phyloP scores from a whole-genome alignment of 2,329 filamentous ascomycete genomes.

The Penicillium fuscoglaucum region DNA sequence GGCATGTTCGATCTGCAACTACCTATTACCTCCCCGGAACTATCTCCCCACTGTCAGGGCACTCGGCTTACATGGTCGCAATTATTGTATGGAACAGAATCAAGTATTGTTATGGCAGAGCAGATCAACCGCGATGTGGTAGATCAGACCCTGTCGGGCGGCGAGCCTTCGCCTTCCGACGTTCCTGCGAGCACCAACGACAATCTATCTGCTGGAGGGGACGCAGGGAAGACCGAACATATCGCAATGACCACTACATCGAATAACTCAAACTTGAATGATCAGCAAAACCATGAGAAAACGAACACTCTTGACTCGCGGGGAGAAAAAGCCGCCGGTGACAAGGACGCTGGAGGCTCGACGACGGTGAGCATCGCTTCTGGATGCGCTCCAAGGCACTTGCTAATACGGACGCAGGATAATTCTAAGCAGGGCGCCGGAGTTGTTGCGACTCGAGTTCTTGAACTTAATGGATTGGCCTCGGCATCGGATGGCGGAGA shows the following conservation, averaged over 20 bases:
- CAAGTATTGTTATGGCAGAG: conserved; percentile 70
- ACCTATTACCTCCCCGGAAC: conserved; percentile 14
- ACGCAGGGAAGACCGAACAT: conserved; percentile 45
- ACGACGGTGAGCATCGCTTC: conserved; percentile 33
- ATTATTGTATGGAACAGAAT: conserved; percentile 41
- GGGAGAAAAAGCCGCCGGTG: conserved; percentile 24
- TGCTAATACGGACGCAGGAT: conserved; percentile 30
- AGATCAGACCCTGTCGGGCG: conserved; percentile 68
- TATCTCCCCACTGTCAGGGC: conserved; percentile 23
- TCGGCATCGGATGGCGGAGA: conserved; percentile 41
- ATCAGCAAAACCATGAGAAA: conserved; percentile 27
- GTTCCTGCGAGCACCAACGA: conserved; percentile 62
- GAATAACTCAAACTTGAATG: conserved; percentile 28
- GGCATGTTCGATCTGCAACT: conserved; percentile 22
- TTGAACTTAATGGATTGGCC: conserved; percentile 43
- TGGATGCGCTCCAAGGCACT: conserved; percentile 10
- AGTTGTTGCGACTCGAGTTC: conserved; percentile 37
- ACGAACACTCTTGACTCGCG: conserved; percentile 18
- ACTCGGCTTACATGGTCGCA: conserved; percentile 37
- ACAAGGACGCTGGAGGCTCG: conserved; percentile 28
- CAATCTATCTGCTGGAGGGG: conserved; percentile 54
- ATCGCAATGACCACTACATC: conserved; percentile 38
- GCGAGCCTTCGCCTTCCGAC: conserved; percentile 64
- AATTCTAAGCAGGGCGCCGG: conserved; percentile 32
- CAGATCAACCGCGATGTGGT: conserved; percentile 69